These are phyloP conservation scores for Citropsis articulata DNA, from an alignment of 345 rosid genomes.

Conservation along the genomic window DNA sequence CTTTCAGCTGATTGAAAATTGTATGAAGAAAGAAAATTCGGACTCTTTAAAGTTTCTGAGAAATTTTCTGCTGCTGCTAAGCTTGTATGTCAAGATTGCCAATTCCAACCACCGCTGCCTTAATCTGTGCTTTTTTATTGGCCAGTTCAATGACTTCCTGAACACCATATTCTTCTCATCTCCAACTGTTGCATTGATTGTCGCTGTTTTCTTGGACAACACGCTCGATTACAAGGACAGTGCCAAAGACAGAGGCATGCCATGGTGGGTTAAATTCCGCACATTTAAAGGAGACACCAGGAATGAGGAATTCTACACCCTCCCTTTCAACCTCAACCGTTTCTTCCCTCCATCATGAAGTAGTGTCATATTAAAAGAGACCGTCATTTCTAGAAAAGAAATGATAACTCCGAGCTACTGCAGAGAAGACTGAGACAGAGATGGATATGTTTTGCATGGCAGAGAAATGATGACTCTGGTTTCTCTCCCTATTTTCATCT, in stretches of 20 bases:
- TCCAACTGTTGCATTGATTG: slow-evolving; percentile 77
- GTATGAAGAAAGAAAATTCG: background rate
- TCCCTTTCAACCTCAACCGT: slow-evolving; percentile 92
- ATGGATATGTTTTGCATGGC: slow-evolving; percentile 16
- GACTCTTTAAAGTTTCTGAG: background rate
- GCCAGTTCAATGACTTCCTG: slow-evolving; percentile 95
- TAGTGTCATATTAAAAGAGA: background rate
- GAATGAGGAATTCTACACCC: slow-evolving; percentile 92
- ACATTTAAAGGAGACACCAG: slow-evolving; percentile 86
- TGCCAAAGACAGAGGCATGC: slow-evolving; percentile 87
- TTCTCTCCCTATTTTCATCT: slow-evolving; percentile 12
- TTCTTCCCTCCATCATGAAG: slow-evolving; percentile 91
- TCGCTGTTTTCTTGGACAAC: slow-evolving; percentile 84
- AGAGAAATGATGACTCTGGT: slow-evolving; percentile 20
- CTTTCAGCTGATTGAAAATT: no score
- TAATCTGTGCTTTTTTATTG: background rate
- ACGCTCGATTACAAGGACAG: slow-evolving; percentile 87
- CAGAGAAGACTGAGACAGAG: slow-evolving; percentile 9
- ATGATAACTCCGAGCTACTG: background rate
- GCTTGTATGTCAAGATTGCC: background rate
- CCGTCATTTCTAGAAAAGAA: slow-evolving; percentile 17
- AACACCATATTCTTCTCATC: slow-evolving; percentile 91
- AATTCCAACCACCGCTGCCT: background rate
- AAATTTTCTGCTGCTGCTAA: background rate
- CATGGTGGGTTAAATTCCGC: slow-evolving; percentile 94